phyloP scores from a whole-genome alignment of 768 basidiomycete species.

The Russula emetica region DNA sequence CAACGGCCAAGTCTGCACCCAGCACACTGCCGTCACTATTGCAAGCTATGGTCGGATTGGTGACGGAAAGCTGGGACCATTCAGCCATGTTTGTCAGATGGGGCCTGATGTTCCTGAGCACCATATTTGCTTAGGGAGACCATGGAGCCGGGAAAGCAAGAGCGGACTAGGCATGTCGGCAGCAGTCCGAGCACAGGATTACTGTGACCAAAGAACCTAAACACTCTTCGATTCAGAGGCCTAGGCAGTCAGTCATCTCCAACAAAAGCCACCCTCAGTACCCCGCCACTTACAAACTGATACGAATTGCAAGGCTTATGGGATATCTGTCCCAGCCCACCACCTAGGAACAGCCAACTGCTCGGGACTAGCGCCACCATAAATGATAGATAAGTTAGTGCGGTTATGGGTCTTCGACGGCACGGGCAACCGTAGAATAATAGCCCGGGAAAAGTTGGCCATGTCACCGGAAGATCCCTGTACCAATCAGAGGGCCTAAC shows the following conservation, averaged over 20 bases:
- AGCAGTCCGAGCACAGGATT: slow-evolving; percentile 13
- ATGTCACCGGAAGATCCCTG: slow-evolving; percentile 25
- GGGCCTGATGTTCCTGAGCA: slow-evolving; percentile 20
- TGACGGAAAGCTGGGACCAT: slow-evolving; percentile 12
- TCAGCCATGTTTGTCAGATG: slow-evolving; percentile 3
- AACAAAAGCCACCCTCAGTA: slow-evolving; percentile 14
- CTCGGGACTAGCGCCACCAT: slow-evolving; percentile 16
- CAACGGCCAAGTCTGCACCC: not conserved
- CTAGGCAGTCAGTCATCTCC: slow-evolving; percentile 14
- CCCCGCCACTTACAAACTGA: not conserved
- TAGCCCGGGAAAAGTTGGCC: slow-evolving; percentile 14
- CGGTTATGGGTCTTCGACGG: slow-evolving; percentile 19
- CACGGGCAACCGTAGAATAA: slow-evolving; percentile 14
- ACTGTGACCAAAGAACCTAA: slow-evolving; percentile 21
- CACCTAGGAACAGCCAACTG: slow-evolving; percentile 9
- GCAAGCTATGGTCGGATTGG: not conserved
- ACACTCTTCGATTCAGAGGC: slow-evolving; percentile 8
- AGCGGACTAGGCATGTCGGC: slow-evolving; percentile 14
- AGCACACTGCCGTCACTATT: slow-evolving; percentile 15
- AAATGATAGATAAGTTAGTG: slow-evolving; percentile 16
- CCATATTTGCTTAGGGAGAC: slow-evolving; percentile 11
- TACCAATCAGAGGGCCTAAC: slow-evolving; percentile 18
- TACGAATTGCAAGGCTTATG: not conserved
- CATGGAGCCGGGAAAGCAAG: slow-evolving; percentile 14
- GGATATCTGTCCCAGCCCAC: too few species aligned